phyloP scores from a whole-genome alignment of 805 yeast genomes.

The Zygoascus ofunaensis region DNA sequence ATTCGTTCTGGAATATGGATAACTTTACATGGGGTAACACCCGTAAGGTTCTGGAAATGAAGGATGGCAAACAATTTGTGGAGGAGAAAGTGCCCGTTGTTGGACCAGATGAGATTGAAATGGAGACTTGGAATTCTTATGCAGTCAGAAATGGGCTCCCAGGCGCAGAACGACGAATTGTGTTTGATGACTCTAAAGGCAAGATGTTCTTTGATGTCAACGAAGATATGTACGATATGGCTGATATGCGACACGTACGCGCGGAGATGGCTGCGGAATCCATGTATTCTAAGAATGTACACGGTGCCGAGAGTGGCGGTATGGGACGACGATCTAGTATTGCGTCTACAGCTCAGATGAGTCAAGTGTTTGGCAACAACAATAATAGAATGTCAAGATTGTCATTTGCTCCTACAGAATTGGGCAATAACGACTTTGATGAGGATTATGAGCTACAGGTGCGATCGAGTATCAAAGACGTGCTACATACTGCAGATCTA shows the following conservation, averaged over 20 bases:
- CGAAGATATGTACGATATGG: slow-evolving; percentile 21
- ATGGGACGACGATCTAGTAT: slow-evolving; percentile 9
- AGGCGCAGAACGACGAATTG: slow-evolving; percentile 30
- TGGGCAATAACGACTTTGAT: slow-evolving; percentile 8
- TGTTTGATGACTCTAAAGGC: slow-evolving; percentile 29
- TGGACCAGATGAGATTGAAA: slow-evolving; percentile 29
- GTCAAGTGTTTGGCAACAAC: slow-evolving; percentile 2
- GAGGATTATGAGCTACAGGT: background rate
- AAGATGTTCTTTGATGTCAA: slow-evolving; percentile 22
- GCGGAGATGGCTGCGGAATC: slow-evolving; percentile 12
- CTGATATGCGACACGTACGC: slow-evolving; percentile 14
- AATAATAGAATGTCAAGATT: slow-evolving; percentile 5
- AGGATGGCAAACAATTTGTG: slow-evolving; percentile 39
- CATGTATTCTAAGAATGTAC: slow-evolving; percentile 11
- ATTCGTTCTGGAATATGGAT: slow-evolving; percentile 58
- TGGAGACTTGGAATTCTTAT: slow-evolving; percentile 32
- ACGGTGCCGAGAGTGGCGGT: background rate
- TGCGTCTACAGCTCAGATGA: slow-evolving; percentile 5
- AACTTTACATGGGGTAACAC: slow-evolving; percentile 62
- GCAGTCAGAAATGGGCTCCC: slow-evolving; percentile 30
- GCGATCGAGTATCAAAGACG: slow-evolving; percentile 22
- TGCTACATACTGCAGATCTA: slow-evolving; percentile 26
- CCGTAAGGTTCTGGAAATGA: slow-evolving; percentile 45
- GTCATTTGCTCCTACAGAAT: slow-evolving; percentile 12
- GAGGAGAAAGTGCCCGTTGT: slow-evolving; percentile 28